These are phyloP conservation scores for Backusella macrospora DNA, from an alignment of 192 early-diverging fungal species.

Conservation along the genomic window DNA sequence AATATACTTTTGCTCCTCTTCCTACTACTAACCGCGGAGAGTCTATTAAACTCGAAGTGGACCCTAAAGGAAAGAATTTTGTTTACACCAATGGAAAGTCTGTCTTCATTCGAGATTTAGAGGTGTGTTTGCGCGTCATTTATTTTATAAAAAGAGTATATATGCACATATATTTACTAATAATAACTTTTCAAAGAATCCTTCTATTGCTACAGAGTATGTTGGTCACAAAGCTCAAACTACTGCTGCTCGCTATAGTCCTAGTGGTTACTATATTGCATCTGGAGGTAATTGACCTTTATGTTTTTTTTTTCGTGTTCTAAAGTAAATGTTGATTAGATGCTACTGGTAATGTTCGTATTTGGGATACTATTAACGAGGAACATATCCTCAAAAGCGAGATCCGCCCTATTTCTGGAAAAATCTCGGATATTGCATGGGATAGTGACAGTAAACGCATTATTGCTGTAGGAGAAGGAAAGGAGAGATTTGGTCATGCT, in stretches of 20 bases:
- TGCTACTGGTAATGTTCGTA: slow-evolving; percentile 85
- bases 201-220: slow-evolving; percentile 79
- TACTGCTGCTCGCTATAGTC: slow-evolving; percentile 88
- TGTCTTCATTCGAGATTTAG: slow-evolving; percentile 83
- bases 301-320: slow-evolving; percentile 2
- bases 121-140: slow-evolving; percentile 44
- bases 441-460: slow-evolving; percentile 94
- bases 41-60: slow-evolving; percentile 75
- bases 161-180: neutral
- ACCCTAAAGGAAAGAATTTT: slow-evolving; percentile 82
- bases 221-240: slow-evolving; percentile 75
- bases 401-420: slow-evolving; percentile 71
- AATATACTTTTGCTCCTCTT: slow-evolving; percentile 69
- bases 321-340: slow-evolving; percentile 41
- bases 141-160: neutral
- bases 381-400: slow-evolving; percentile 88
- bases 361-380: slow-evolving; percentile 88
- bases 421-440: slow-evolving; percentile 91
- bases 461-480: slow-evolving; percentile 96
- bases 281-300: slow-evolving; percentile 74
- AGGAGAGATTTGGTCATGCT: slow-evolving; percentile 88
- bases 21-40: slow-evolving; percentile 83
- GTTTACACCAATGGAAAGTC: slow-evolving; percentile 90
- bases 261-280: slow-evolving; percentile 94
- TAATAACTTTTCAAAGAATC: slow-evolving; percentile 56